Percentiles rank a stretch among this genome's conserved stretches.
Evolutionary conservation across 306 rosid species (phyloP).

Genomic region (Malus fusca): DNA sequence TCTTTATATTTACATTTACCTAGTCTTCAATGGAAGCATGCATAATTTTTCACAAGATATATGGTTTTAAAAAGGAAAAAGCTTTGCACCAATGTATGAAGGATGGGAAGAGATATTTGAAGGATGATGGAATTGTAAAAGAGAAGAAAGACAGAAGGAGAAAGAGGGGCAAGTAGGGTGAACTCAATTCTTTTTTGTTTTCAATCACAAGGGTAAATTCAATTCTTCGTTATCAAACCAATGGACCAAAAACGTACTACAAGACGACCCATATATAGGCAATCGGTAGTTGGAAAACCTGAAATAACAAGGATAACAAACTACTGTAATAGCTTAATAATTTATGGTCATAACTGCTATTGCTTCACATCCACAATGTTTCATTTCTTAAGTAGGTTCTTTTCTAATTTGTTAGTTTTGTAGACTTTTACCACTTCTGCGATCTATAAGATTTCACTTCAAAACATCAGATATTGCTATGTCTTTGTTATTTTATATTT

Average conservation of each 20-base stretch:
- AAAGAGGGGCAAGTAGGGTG: background rate
- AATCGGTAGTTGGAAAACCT: background rate
- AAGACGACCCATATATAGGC: background rate
- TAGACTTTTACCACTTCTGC: background rate
- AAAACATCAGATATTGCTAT: background rate
- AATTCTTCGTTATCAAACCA: background rate
- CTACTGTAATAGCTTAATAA: background rate
- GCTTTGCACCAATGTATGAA: background rate
- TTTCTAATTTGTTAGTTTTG: background rate
- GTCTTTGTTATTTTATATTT: background rate
- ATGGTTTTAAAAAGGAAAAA: background rate
- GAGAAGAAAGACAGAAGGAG: background rate
- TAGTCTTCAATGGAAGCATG: background rate
- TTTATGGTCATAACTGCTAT: background rate
- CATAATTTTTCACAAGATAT: background rate
- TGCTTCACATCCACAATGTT: background rate
- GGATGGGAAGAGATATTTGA: background rate
- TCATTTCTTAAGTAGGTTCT: background rate
- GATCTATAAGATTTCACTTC: background rate
- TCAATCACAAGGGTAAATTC: background rate
- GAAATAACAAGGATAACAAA: background rate
- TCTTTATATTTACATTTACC: background rate
- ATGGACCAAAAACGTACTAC: background rate
- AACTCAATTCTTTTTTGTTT: background rate
- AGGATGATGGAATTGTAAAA: background rate